A percentile compares a stretch with the other conserved stretches of the same genome.
Conservation (phyloP, 176 grass and related monocot species). For the Tillandsia fasciculata region DNA sequence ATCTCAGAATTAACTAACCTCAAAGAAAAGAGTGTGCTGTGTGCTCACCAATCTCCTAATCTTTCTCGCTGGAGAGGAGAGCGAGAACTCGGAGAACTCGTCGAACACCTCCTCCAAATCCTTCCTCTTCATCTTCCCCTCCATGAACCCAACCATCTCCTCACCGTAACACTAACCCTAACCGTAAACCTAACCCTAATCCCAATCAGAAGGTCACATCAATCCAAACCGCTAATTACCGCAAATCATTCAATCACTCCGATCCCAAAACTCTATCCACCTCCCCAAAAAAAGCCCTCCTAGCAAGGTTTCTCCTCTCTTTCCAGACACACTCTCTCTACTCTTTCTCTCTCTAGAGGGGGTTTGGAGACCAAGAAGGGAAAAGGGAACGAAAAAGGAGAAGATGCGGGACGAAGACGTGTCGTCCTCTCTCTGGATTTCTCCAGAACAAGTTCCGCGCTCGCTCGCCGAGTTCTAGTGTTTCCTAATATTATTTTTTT, state of each 20-base stretch:
- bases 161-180: background rate
- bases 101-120: constrained; percentile 16
- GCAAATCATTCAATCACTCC: too few relatives aligned
- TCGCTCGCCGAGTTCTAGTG: background rate
- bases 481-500: too few relatives aligned
- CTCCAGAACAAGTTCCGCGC: background rate
- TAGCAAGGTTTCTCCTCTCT: too few relatives aligned
- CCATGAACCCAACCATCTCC: constrained; percentile 8
- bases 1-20: background rate
- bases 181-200: background rate
- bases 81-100: constrained; percentile 19
- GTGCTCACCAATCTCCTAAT: constrained; percentile 20
- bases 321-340: too few relatives aligned
- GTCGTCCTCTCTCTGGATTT: background rate
- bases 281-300: too few relatives aligned
- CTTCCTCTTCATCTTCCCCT: constrained; percentile 20
- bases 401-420: background rate
- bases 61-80: constrained; percentile 11
- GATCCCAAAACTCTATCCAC: too few relatives aligned
- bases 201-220: background rate
- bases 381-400: background rate
- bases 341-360: too few relatives aligned
- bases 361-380: too few relatives aligned
- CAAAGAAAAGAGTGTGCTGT: background rate
- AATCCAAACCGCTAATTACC: background rate